Evolutionary conservation across 179 eudicot genomes (phyloP).

Genomic region (Heliamphora pulchella): DNA sequence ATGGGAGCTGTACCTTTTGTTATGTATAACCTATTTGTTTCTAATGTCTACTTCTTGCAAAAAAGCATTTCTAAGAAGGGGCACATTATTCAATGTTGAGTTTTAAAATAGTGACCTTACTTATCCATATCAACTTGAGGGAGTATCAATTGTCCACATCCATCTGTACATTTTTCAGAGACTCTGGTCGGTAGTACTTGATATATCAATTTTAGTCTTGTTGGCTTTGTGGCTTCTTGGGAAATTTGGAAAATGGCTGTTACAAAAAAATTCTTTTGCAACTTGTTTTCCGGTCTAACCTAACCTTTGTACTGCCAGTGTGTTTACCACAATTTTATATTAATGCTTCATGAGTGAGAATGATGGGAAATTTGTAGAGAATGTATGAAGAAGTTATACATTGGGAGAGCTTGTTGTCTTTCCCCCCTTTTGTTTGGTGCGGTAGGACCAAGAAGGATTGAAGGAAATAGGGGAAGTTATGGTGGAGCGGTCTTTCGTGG

Average conservation of each 20-base stretch:
- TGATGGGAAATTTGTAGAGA: not conserved
- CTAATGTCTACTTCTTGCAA: not conserved
- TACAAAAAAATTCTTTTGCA: not conserved
- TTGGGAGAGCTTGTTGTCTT: not conserved
- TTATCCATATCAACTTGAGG: not conserved
- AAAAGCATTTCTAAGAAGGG: not conserved
- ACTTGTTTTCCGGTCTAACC: constrained; percentile 2
- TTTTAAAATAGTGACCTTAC: not conserved
- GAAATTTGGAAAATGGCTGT: not conserved
- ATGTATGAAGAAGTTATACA: not conserved
- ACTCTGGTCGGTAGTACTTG: not conserved
- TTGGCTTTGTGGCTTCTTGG: not conserved
- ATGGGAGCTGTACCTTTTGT: not conserved
- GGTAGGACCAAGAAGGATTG: not conserved
- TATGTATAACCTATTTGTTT: not conserved
- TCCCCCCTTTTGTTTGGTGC: not conserved
- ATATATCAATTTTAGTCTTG: not conserved
- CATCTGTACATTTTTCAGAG: not conserved
- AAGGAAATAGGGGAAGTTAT: not conserved
- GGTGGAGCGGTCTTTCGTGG: too few species aligned
- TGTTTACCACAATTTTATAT: not conserved
- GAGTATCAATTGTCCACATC: constrained; percentile 1
- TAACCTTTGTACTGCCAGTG: not conserved
- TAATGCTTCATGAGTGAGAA: not conserved
- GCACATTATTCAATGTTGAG: not conserved